phyloP scores from a whole-genome alignment of 169 alveolate species.

The Cryptosporidium felis region DNA sequence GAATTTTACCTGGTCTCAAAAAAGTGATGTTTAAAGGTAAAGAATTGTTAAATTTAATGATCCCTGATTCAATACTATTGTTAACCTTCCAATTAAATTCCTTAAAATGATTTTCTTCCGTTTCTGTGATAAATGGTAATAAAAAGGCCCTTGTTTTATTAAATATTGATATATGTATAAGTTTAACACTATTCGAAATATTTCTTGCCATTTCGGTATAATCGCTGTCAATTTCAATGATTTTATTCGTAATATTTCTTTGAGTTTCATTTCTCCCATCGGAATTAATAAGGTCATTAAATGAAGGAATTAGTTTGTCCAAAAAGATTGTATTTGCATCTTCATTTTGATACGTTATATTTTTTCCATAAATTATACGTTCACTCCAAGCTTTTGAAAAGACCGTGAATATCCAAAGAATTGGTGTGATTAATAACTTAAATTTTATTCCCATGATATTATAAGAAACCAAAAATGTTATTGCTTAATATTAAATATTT shows the following conservation, averaged over 20 bases:
- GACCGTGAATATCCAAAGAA: too few species aligned
- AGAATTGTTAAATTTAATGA: neutral
- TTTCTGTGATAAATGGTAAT: neutral
- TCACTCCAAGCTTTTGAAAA: neutral
- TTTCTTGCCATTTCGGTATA: neutral
- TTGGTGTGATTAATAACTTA: too few species aligned
- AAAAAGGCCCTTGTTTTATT: constrained; percentile 25
- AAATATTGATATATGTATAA: neutral
- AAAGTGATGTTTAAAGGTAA: neutral
- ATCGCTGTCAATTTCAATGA: neutral
- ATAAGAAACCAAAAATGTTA: neutral
- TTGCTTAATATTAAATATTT: neutral
- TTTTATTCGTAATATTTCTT: neutral
- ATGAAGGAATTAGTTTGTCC: neutral
- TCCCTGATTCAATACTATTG: neutral
- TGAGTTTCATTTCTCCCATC: neutral
- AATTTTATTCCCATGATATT: too few species aligned
- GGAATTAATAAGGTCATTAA: neutral
- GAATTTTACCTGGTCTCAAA: too few species aligned
- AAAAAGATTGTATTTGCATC: neutral
- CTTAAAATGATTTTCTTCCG: constrained; percentile 1
- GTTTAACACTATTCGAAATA: neutral
- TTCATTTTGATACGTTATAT: neutral
- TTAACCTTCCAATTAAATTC: neutral
- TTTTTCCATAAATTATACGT: neutral